phyloP scores from a whole-genome alignment of 306 rosid genomes.

The Vigna mungo region DNA sequence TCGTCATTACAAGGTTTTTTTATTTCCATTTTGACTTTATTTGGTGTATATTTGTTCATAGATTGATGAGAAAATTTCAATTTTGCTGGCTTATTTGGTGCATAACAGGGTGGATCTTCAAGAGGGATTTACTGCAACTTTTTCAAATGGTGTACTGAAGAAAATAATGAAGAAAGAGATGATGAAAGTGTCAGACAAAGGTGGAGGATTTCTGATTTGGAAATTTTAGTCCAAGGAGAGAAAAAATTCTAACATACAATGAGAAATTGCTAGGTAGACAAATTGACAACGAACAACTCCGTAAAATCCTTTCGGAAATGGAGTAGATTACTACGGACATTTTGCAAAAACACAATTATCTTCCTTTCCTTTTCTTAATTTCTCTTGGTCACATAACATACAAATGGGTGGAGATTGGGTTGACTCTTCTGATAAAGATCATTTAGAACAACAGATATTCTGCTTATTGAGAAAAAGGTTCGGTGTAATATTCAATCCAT shows the following conservation, averaged over 20 bases:
- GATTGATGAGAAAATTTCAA: too few relatives aligned
- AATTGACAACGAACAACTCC: conserved; percentile 23
- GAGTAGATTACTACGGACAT: conserved; percentile 34
- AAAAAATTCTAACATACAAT: conserved; percentile 22
- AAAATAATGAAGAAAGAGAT: too few relatives aligned
- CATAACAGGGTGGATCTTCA: too few relatives aligned
- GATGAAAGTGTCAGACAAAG: too few relatives aligned
- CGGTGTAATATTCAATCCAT: conserved; percentile 37
- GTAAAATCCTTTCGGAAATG: conserved; percentile 31
- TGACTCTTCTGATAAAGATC: conserved; percentile 44
- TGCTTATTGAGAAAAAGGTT: conserved; percentile 32
- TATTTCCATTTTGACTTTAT: too few relatives aligned
- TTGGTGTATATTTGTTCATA: too few relatives aligned
- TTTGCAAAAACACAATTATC: conserved; percentile 37
- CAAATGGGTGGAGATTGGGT: conserved; percentile 34
- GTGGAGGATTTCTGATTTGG: too few relatives aligned
- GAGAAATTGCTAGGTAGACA: conserved; percentile 28
- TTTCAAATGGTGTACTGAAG: too few relatives aligned
- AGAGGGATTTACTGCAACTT: too few relatives aligned
- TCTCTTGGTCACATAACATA: conserved; percentile 34
- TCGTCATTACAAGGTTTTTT: too few relatives aligned
- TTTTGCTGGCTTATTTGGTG: too few relatives aligned
- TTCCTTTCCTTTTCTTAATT: conserved; percentile 10
- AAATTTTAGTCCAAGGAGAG: too few relatives aligned
- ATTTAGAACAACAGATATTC: conserved; percentile 39